Percentiles rank a stretch among this genome's conserved stretches.
These are phyloP conservation scores for Trametes cingulata DNA, from an alignment of 768 basidiomycete genomes.

Conservation along the genomic window DNA sequence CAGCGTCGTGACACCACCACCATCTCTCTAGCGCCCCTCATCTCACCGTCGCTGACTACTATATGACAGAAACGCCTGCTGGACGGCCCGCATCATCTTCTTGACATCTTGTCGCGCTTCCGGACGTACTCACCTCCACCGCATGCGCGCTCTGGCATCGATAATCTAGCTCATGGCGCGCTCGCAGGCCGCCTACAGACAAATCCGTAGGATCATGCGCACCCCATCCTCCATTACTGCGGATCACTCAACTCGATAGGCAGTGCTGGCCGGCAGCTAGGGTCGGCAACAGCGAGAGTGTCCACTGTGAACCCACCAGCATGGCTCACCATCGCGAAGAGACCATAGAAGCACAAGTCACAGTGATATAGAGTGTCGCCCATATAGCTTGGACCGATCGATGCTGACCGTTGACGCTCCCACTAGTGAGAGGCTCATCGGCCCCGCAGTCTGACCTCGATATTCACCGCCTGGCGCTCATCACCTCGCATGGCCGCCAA, in stretches of 20 bases:
- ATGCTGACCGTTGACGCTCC: too few species aligned
- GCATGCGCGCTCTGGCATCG: neutral
- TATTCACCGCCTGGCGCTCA: neutral
- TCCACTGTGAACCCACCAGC: neutral
- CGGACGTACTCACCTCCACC: neutral
- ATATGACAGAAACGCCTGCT: slow-evolving; percentile 1
- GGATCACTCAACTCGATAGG: slow-evolving; percentile 4
- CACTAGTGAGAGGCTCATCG: too few species aligned
- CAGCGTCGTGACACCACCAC: slow-evolving; percentile 12
- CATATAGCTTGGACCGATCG: too few species aligned
- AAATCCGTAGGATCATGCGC: neutral
- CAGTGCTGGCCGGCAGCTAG: neutral
- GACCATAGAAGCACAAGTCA: too few species aligned
- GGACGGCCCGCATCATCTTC: slow-evolving; percentile 14
- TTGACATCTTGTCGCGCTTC: slow-evolving; percentile 12
- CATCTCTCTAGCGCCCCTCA: neutral
- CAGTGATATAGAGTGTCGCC: too few species aligned
- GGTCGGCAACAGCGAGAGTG: neutral
- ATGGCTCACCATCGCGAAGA: too few species aligned
- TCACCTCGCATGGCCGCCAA: too few species aligned
- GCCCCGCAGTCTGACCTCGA: neutral
- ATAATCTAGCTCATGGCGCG: neutral
- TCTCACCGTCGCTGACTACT: slow-evolving; percentile 6
- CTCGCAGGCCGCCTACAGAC: neutral
- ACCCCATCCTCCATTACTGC: neutral